phyloP scores from a whole-genome alignment of 2,329 filamentous ascomycete genomes.

The Botrytis cinerea region DNA sequence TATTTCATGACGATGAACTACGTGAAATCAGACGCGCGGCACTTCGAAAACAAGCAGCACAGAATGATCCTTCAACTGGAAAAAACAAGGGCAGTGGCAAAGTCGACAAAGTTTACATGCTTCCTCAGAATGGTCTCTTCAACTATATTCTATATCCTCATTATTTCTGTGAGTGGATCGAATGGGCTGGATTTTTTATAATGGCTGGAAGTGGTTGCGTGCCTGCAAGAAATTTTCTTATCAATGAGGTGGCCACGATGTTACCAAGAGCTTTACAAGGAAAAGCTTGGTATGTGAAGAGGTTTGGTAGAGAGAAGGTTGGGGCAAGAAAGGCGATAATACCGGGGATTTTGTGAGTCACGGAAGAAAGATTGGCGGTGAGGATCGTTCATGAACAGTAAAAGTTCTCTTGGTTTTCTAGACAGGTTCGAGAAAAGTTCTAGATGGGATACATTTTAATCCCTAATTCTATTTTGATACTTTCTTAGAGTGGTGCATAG shows the following conservation, averaged over 20 bases:
- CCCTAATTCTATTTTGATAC: not conserved
- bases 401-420: not conserved
- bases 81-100: constrained; percentile 37
- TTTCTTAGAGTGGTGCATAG: not conserved
- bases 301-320: constrained; percentile 83
- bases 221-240: constrained; percentile 77
- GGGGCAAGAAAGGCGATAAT: constrained; percentile 73
- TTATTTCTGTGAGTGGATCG: constrained; percentile 95
- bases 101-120: constrained; percentile 81
- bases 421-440: not conserved
- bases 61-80: constrained; percentile 39
- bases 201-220: constrained; percentile 65
- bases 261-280: constrained; percentile 80
- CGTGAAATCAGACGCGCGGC: constrained; percentile 80
- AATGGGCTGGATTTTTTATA: constrained; percentile 90
- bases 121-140: constrained; percentile 84
- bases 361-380: not conserved
- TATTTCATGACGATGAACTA: constrained; percentile 86
- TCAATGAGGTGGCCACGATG: constrained; percentile 92
- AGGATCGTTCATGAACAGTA: not conserved
- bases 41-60: constrained; percentile 55
- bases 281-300: constrained; percentile 81
- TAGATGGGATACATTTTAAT: not conserved
- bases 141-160: constrained; percentile 83
- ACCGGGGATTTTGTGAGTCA: constrained; percentile 47